phyloP scores from a whole-genome alignment of 257 asterid species.

The Gardenia jasminoides region DNA sequence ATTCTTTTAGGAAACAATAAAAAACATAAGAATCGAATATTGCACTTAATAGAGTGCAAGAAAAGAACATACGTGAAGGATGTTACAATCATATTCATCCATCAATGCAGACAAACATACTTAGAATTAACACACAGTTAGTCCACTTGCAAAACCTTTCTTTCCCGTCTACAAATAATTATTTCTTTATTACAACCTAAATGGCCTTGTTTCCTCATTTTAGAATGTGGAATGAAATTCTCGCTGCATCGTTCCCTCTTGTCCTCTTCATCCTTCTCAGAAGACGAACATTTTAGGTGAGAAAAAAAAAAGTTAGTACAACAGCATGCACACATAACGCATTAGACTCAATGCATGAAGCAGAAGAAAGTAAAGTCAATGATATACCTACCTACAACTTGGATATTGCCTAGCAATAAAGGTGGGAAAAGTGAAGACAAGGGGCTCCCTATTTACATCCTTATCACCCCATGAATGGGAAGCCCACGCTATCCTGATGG shows the following conservation, averaged over 20 bases:
- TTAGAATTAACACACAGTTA: neutral
- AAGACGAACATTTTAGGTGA: neutral
- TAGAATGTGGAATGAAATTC: too few species aligned
- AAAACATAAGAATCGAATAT: neutral
- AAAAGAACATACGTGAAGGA: neutral
- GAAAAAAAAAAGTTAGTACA: too few species aligned
- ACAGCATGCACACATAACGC: neutral
- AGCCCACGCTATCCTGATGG: slow-evolving; percentile 1
- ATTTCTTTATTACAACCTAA: neutral
- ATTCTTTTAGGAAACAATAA: neutral
- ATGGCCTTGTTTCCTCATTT: too few species aligned
- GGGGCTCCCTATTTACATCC: slow-evolving; percentile 5
- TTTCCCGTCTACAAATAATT: neutral
- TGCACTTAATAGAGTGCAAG: neutral
- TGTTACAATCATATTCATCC: neutral
- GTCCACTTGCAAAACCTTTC: neutral
- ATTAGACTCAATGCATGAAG: neutral
- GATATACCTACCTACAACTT: neutral
- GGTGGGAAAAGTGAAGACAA: neutral
- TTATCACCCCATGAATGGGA: neutral
- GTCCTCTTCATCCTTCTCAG: neutral
- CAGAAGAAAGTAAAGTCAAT: neutral
- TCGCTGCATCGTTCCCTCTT: neutral
- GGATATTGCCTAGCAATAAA: neutral
- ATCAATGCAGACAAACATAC: neutral